These are phyloP conservation scores for Chalara sp. DNA, from an alignment of 2,329 filamentous ascomycete genomes.

Conservation along the genomic window DNA sequence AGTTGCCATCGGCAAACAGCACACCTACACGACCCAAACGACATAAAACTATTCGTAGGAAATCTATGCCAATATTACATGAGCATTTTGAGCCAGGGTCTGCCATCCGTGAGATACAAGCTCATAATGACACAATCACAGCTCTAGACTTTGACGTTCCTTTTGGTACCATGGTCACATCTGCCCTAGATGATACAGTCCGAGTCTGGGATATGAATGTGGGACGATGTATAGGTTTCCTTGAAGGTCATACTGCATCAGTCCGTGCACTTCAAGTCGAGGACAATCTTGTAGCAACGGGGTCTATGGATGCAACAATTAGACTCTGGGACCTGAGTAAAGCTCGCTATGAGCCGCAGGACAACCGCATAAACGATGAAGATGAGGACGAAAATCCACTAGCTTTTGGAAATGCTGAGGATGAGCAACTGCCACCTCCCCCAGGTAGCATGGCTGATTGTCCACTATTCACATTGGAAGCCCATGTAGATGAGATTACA, in stretches of 20 bases:
- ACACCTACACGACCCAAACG: slow-evolving; percentile 46
- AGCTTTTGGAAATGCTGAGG: slow-evolving; percentile 65
- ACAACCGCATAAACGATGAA: slow-evolving; percentile 40
- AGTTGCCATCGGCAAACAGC: slow-evolving; percentile 56
- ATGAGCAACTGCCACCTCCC: slow-evolving; percentile 61
- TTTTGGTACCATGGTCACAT: slow-evolving; percentile 89
- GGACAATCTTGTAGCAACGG: slow-evolving; percentile 91
- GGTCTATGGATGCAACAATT: slow-evolving; percentile 91
- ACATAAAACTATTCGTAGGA: slow-evolving; percentile 55
- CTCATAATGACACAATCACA: slow-evolving; percentile 82
- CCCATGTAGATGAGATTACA: slow-evolving; percentile 91
- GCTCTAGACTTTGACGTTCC: slow-evolving; percentile 95
- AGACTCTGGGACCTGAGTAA: slow-evolving; percentile 90
- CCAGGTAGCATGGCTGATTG: slow-evolving; percentile 84
- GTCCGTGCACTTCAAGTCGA: slow-evolving; percentile 89
- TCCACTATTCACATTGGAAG: slow-evolving; percentile 77
- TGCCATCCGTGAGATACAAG: slow-evolving; percentile 79
- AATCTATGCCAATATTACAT: slow-evolving; percentile 90
- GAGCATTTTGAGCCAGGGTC: slow-evolving; percentile 91
- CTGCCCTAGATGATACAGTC: slow-evolving; percentile 87
- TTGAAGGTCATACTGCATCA: slow-evolving; percentile 93
- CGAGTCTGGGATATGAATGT: slow-evolving; percentile 95
- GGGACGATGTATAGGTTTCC: slow-evolving; percentile 80
- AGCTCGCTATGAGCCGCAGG: slow-evolving; percentile 71
- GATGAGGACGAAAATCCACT: slow-evolving; percentile 61